Evolutionary conservation across 352 stramenopile species (phyloP), one percentile per base, ranked within the genome.

Genomic region (Globisporangium paddicum): DNA sequence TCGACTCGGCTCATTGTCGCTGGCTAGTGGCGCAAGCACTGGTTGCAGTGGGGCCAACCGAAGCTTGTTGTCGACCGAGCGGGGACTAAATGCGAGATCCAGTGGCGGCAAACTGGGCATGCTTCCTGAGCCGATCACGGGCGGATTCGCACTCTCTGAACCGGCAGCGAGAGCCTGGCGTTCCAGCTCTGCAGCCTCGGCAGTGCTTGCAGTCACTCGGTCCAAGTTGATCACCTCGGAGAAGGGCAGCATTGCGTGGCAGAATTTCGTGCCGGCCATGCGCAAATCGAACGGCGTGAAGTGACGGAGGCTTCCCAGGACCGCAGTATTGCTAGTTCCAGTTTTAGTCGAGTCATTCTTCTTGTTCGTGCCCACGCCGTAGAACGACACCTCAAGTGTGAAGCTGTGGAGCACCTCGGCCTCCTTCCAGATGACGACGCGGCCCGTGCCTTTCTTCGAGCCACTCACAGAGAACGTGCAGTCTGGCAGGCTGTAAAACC

Each of bases 361-460:
- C 50, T 56, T 58, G 50, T 83, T 79, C 16, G 53, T 10, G 1
- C 71, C 71, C 3, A 82, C 71, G 6, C 84, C 84, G 26, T 79
- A 93, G 66, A 92, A 93, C 3, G 82, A 90, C 2, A 76, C 61
- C 66, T 93, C 84, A 14, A 93, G 71, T 14, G 82, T 92, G 66
- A 88, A 90, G 66, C 82, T 92, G 53, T 93, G 74, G 34, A 88
- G 77, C 40, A 89, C 77, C 13, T 75, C 56, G 18, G 73, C 72
- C 48, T 89, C 74, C 13, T 76, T 70, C 79, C 78, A 90, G 8
- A 91, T 66, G 9, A 89, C 75, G 19, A 92, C 69, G 0, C 82
- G 79, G 0, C 76, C 79, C 0, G 84, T 92, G 34, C 77, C 78
- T 26, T 71, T 69, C 58, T 91, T 91, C 26, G 69, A 76, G 16